These are phyloP conservation scores for Achaetomium macrosporum DNA, from an alignment of 2,329 filamentous ascomycete genomes.

Conservation along the genomic window DNA sequence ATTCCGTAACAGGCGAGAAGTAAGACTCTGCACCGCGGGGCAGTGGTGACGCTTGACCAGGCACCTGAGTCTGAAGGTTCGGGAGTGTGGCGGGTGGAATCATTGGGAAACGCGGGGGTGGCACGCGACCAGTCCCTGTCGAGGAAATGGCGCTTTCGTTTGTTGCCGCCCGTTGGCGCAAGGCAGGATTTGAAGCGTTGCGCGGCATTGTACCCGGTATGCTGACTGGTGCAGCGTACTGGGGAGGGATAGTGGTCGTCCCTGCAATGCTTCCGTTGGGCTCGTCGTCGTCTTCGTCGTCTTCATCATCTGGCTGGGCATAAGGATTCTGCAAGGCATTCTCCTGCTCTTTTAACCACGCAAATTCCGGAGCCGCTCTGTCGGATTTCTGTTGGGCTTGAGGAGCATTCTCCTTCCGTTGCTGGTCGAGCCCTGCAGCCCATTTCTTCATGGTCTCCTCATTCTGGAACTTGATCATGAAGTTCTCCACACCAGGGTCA, in stretches of 20 bases:
- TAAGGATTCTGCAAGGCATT: slow-evolving; percentile 84
- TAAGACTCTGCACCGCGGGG: slow-evolving; percentile 71
- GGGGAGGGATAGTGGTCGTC: slow-evolving; percentile 30
- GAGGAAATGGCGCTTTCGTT: slow-evolving; percentile 60
- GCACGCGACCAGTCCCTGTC: slow-evolving; percentile 50
- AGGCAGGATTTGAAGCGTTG: slow-evolving; percentile 67
- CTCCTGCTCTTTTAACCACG: slow-evolving; percentile 52
- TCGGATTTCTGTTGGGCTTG: slow-evolving; percentile 43
- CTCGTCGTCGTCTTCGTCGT: slow-evolving; percentile 49
- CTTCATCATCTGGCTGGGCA: slow-evolving; percentile 56
- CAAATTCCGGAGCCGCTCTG: slow-evolving; percentile 64
- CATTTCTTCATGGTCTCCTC: slow-evolving; percentile 94
- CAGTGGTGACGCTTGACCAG: slow-evolving; percentile 51
- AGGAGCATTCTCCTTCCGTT: slow-evolving; percentile 58
- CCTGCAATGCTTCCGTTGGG: slow-evolving; percentile 16
- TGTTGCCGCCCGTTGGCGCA: slow-evolving; percentile 71
- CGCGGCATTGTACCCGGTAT: slow-evolving; percentile 46
- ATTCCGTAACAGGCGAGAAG: slow-evolving; percentile 83
- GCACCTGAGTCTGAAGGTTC: slow-evolving; percentile 59
- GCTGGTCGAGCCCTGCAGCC: slow-evolving; percentile 71
- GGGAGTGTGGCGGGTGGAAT: slow-evolving; percentile 49
- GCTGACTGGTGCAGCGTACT: slow-evolving; percentile 30
- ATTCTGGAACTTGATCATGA: slow-evolving; percentile 86
- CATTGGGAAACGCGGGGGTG: slow-evolving; percentile 67
- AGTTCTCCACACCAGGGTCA: slow-evolving; percentile 91